phyloP scores from a whole-genome alignment of 176 grass and related monocot species.

The Triticum urartu region DNA sequence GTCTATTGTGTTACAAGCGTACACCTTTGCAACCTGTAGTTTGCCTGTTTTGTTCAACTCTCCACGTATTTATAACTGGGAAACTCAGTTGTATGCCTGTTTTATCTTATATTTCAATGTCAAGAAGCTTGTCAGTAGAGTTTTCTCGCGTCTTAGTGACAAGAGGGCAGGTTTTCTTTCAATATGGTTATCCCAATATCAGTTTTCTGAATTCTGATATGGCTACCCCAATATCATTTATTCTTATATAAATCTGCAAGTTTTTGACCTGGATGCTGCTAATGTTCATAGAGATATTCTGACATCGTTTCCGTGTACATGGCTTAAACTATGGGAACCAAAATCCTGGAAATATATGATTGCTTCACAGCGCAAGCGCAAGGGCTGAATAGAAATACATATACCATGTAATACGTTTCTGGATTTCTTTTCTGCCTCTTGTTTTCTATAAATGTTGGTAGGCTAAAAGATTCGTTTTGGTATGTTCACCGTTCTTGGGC shows the following conservation, averaged over 20 bases:
- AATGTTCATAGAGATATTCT: neutral
- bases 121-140: neutral
- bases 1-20: too few relatives aligned
- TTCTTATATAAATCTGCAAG: neutral
- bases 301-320: neutral
- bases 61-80: neutral
- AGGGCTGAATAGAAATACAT: neutral
- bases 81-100: neutral
- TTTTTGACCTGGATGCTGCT: neutral
- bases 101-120: neutral
- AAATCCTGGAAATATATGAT: slow-evolving; percentile 35
- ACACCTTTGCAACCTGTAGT: neutral
- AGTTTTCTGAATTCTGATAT: neutral
- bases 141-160: neutral
- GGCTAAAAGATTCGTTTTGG: too few relatives aligned
- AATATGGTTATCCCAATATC: neutral
- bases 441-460: too few relatives aligned
- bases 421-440: too few relatives aligned
- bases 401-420: neutral
- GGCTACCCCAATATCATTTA: neutral
- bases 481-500: too few relatives aligned
- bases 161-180: neutral
- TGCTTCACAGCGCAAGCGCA: too few relatives aligned
- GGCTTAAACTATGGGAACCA: neutral
- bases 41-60: neutral